Evolutionary conservation across 306 rosid genomes (phyloP), one percentile per base, ranked within the genome.

Genomic region (Vachellia pachyceras): DNA sequence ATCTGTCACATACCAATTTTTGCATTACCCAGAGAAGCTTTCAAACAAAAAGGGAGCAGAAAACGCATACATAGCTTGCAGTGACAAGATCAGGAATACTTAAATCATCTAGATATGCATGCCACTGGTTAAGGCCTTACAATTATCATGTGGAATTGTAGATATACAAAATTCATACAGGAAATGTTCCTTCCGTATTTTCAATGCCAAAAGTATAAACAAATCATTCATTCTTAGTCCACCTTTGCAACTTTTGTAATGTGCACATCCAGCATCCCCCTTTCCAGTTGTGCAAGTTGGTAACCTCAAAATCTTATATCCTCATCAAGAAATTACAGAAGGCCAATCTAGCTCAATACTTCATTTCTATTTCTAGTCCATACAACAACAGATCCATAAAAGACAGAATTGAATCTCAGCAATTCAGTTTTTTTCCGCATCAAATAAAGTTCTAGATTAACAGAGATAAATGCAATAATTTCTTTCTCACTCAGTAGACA

Each of bases 261-360:
- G 54, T 58, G 66, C 67, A 58, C 15, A 60, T 49, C 42, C n/a
- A 46, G 67, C 75, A 77, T 40, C 69, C 44, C 39, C 20, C 20
- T 49, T 33, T 49, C 63, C 65, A 36, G n/a, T 33, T n/a, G 41
- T 72, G 45, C 33, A 52, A 57, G 50, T n/a, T 68, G 1, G 20
- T 47, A 47, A 49, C 22, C 45, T 49, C 76, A 54, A 5, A 4
- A 36, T 33, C 73, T 35, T 7, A 68, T 37, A 72, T 72, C 23
- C 63, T 49, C 42, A 23, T 71, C 1, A 37, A 10, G 33, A 63
- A 52, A 12, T 47, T 63, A 63, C 42, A 63, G 42, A 14, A 63
- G 40, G 42, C 14, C 5, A 3, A 33, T 78, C 22, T 69, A 20
- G 39, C 42, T 67, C 69, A n/a, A 67, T 50, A 50, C 33, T 78